A percentile compares a stretch with the other conserved stretches of the same genome.
These are phyloP conservation scores for Colletotrichum tamarilloi DNA, from an alignment of 2,329 filamentous ascomycete species.

Conservation along the genomic window DNA sequence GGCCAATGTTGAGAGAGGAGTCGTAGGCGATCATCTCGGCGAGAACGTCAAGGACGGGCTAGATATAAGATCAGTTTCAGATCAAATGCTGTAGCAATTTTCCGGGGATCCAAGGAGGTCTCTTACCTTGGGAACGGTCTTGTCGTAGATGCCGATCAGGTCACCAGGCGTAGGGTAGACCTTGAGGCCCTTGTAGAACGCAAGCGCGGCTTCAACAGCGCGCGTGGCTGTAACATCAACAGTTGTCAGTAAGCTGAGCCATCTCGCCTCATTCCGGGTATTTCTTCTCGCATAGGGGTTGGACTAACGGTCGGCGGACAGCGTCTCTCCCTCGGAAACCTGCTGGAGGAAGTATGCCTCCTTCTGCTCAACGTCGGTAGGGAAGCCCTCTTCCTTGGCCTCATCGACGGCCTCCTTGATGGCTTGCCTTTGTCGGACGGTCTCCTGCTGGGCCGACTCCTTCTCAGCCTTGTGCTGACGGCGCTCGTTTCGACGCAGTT, in stretches of 20 bases:
- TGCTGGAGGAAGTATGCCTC: slow-evolving; percentile 98
- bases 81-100: not conserved
- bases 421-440: slow-evolving; percentile 74
- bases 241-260: slow-evolving; percentile 9
- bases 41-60: slow-evolving; percentile 94
- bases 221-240: slow-evolving; percentile 20
- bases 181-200: slow-evolving; percentile 98
- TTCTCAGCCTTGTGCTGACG: slow-evolving; percentile 77
- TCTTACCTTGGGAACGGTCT: slow-evolving; percentile 92
- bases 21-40: slow-evolving; percentile 98
- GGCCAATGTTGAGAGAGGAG: slow-evolving; percentile 73
- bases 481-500: slow-evolving; percentile 80
- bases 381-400: slow-evolving; percentile 92
- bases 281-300: not conserved
- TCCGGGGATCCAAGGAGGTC: not conserved
- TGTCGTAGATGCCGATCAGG: slow-evolving; percentile 96
- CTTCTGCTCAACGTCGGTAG: slow-evolving; percentile 88
- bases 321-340: slow-evolving; percentile 86
- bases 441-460: slow-evolving; percentile 75
- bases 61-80: slow-evolving; percentile 37
- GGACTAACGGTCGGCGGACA: slow-evolving; percentile 84
- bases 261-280: slow-evolving; percentile 30
- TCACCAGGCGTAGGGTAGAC: slow-evolving; percentile 95
- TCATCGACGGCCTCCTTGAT: slow-evolving; percentile 82
- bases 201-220: slow-evolving; percentile 85